Base-by-base conservation (phyloP, 176 grass and related monocot genomes). In the Poa pratensis region DNA sequence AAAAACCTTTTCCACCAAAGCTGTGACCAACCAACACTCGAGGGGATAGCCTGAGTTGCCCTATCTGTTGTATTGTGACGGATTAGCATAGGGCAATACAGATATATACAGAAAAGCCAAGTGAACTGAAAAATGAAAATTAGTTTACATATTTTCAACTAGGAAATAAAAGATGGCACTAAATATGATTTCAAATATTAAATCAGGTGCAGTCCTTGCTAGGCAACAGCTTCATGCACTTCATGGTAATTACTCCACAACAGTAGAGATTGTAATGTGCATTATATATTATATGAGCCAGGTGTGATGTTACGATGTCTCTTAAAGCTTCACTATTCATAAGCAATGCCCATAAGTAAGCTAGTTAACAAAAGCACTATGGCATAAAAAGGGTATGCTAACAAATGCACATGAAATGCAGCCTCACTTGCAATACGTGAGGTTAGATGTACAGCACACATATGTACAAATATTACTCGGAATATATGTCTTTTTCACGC, bases 1-100 rank as follows among this genome's bases (percentile, higher is more conserved):
- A 87, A 22, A 83, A 83, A 99, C 96, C 96, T 96, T 99, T 99
- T 85, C 96, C 96, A 19, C 96, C 96, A 94, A 99, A 96, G 30
- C 91, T 99, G 79, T 99, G 96, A 85, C 93, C 96, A 89, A 99
- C 93, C 84, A 96, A 78, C 40, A 99, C 96, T 61, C 96, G 88
- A 80, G 96, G 96, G 0, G 84, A 91, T 83, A 99, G 35, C 88
- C 96, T 99, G 69, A 99, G 88, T 82, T 96, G 96, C 54, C 64
- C 81, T 30, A 96, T 30, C 93, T 99, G 84, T 90, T 90, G 77
- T 79, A 87, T 40, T 83, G 42, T 39, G 75, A 85, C 55, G 1
- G 62, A 82, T 89, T 70, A 69, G 67, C 35, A 78, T 52, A 67
- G 59, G 30, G 24, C 26, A 18, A 40, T 39, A 51, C 51, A 80